Evolutionary conservation across 208 protist genomes (phyloP).

Genomic region (Zelonia costaricensis): DNA sequence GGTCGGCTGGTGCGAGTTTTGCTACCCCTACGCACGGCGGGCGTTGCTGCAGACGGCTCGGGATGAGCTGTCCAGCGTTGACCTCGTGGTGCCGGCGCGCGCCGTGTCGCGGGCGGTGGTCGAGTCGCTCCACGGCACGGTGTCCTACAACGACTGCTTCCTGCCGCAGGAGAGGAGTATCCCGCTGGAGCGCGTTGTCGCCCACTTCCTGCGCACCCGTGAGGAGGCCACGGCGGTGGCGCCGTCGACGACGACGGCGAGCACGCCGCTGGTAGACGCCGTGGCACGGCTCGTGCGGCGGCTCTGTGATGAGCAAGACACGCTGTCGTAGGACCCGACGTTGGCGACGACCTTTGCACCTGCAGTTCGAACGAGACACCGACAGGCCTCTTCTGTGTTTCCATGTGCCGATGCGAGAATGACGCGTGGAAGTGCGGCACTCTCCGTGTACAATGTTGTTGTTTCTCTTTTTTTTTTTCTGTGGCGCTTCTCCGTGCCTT

Average conservation of each 20-base stretch:
- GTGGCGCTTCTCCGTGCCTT: too few species aligned
- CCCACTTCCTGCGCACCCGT: slow-evolving; percentile 8
- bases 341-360: too few species aligned
- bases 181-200: slow-evolving; percentile 46
- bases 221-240: neutral
- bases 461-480: slow-evolving; percentile 9
- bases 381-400: too few species aligned
- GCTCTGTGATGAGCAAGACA: too few species aligned
- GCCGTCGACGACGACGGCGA: too few species aligned
- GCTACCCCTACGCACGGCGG: slow-evolving; percentile 58
- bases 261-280: too few species aligned
- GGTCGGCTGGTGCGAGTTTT: slow-evolving; percentile 68
- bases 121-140: slow-evolving; percentile 27
- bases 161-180: slow-evolving; percentile 45
- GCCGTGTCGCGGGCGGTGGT: slow-evolving; percentile 29
- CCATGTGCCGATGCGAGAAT: too few species aligned
- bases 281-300: too few species aligned
- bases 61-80: slow-evolving; percentile 7
- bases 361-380: too few species aligned
- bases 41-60: slow-evolving; percentile 32
- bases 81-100: slow-evolving; percentile 37
- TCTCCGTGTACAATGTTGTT: neutral
- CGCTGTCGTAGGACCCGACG: too few species aligned
- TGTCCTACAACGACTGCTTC: slow-evolving; percentile 25
- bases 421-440: too few species aligned